Percentiles rank a stretch among this genome's conserved stretches.
Evolutionary conservation across 768 basidiomycete species (phyloP).

Genomic region (Collybiopsis confluens): DNA sequence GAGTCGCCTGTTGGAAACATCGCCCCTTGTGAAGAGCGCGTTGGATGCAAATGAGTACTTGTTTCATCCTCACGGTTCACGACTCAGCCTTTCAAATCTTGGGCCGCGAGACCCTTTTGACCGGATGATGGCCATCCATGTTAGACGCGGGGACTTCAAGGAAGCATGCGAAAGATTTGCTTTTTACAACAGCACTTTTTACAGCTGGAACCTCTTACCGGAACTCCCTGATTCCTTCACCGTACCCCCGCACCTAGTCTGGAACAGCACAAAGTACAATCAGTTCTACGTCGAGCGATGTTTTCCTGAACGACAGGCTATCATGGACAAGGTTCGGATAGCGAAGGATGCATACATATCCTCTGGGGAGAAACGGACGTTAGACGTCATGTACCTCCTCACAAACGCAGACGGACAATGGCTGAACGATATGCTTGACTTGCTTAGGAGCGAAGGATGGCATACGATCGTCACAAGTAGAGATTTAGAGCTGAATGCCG

Average conservation of each 20-base stretch:
- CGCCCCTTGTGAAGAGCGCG: slow-evolving; percentile 34
- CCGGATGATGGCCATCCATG: slow-evolving; percentile 45
- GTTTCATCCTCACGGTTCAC: slow-evolving; percentile 27
- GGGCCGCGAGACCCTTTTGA: slow-evolving; percentile 29
- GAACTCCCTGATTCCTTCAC: slow-evolving; percentile 41
- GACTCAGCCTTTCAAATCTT: background rate
- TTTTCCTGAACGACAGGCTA: slow-evolving; percentile 35
- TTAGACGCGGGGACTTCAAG: slow-evolving; percentile 49
- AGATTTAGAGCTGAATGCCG: slow-evolving; percentile 23
- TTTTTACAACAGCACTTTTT: slow-evolving; percentile 25
- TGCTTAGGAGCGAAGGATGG: slow-evolving; percentile 40
- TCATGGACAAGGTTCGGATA: slow-evolving; percentile 35
- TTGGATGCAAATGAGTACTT: slow-evolving; percentile 32
- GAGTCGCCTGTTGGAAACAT: slow-evolving; percentile 35
- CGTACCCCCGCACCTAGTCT: slow-evolving; percentile 24
- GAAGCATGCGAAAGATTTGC: slow-evolving; percentile 37
- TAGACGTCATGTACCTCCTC: slow-evolving; percentile 44
- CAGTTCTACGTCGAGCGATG: slow-evolving; percentile 40
- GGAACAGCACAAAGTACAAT: slow-evolving; percentile 31
- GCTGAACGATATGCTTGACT: slow-evolving; percentile 35
- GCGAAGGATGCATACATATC: slow-evolving; percentile 31
- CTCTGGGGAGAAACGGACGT: slow-evolving; percentile 16
- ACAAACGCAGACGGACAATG: slow-evolving; percentile 47
- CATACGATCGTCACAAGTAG: slow-evolving; percentile 37
- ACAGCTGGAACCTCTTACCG: slow-evolving; percentile 44